phyloP scores from a whole-genome alignment of 139 green algal species.

The Chlorella sp. region DNA sequence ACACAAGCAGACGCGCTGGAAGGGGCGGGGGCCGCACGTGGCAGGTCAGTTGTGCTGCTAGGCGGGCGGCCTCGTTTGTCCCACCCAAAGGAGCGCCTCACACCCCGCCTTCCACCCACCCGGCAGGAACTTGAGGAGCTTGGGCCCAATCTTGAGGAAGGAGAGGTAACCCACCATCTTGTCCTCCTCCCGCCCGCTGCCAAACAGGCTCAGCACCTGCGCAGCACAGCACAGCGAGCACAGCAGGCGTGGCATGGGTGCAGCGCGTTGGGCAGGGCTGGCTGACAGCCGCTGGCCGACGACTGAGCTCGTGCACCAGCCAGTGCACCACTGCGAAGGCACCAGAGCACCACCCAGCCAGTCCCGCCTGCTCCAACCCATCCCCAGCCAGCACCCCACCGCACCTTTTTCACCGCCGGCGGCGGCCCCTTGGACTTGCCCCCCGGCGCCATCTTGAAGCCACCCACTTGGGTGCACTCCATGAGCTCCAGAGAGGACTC shows the following conservation, averaged over 20 bases:
- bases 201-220: constrained; percentile 70
- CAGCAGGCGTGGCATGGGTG: too few relatives aligned
- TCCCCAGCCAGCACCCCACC: background rate
- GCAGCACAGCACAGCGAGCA: too few relatives aligned
- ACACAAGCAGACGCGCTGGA: background rate
- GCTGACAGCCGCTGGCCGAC: too few relatives aligned
- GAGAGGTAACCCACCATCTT: constrained; percentile 91
- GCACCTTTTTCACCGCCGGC: constrained; percentile 90
- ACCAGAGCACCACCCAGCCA: too few relatives aligned
- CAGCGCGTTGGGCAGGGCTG: too few relatives aligned
- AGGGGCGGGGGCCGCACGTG: too few relatives aligned
- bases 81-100: background rate
- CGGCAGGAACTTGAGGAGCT: constrained; percentile 96
- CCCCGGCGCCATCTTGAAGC: constrained; percentile 63
- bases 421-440: constrained; percentile 88
- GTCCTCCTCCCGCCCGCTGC: constrained; percentile 93
- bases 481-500: constrained; percentile 98
- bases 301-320: too few relatives aligned
- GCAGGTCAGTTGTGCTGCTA: background rate
- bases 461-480: constrained; percentile 77
- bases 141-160: constrained; percentile 94
- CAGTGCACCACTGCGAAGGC: too few relatives aligned
- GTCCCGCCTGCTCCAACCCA: too few relatives aligned
- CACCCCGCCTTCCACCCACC: constrained; percentile 18
- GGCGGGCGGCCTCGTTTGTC: too few relatives aligned